These are phyloP conservation scores for Tuber aestivum DNA, from an alignment of 495 filamentous ascomycete genomes.

Conservation along the genomic window DNA sequence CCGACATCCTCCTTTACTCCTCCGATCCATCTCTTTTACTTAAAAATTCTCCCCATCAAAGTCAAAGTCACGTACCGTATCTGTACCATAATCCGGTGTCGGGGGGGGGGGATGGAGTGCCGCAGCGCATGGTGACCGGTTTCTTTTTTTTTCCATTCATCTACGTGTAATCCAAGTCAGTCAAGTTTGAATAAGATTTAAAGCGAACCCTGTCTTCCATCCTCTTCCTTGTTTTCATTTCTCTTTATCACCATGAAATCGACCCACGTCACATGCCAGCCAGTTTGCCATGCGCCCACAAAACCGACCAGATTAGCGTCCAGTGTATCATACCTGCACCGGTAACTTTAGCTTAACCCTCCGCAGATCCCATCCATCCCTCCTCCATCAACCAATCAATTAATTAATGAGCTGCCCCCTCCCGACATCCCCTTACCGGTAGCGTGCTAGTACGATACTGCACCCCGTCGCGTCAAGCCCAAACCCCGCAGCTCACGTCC, in stretches of 20 bases:
- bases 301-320: not conserved
- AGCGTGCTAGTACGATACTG: too few relatives aligned
- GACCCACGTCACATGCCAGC: not conserved
- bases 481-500: not conserved
- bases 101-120: not conserved
- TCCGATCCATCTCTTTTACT: too few relatives aligned
- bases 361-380: not conserved
- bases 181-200: not conserved
- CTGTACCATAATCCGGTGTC: not conserved
- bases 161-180: not conserved
- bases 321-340: not conserved
- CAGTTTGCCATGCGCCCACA: not conserved
- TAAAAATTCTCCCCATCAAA: too few relatives aligned
- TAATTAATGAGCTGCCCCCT: too few relatives aligned
- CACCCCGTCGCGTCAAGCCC: too few relatives aligned
- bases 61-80: not conserved
- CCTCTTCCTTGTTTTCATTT: not conserved
- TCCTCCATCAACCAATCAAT: too few relatives aligned
- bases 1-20: not conserved
- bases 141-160: not conserved
- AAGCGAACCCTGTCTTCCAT: not conserved
- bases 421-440: too few relatives aligned
- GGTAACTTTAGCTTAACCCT: not conserved
- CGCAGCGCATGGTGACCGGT: not conserved
- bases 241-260: not conserved